A percentile compares a stretch with the other conserved stretches of the same genome.
Evolutionary conservation across 495 filamentous ascomycete species (phyloP).

Genomic region (Penicillium dipodomyicola): DNA sequence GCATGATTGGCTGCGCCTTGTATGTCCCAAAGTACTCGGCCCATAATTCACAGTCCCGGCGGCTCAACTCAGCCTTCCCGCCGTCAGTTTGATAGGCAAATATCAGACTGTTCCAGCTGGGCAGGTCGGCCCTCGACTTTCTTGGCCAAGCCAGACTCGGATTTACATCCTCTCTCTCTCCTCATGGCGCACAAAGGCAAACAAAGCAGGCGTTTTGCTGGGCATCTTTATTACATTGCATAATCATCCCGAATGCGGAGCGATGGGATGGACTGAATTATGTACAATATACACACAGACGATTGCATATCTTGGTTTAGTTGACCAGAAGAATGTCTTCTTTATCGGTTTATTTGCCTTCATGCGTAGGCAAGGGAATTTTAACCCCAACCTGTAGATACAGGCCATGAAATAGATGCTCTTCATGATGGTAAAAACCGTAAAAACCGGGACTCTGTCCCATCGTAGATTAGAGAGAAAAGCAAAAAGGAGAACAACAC

Average conservation of each 20-base stretch:
- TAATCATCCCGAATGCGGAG: conserved; percentile 19
- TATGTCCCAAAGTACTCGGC: background rate
- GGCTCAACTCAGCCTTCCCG: background rate
- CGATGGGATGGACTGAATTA: conserved; percentile 22
- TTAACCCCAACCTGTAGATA: background rate
- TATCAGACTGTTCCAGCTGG: background rate
- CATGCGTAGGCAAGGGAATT: background rate
- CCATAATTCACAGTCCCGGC: background rate
- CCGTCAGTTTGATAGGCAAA: background rate
- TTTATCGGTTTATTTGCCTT: conserved; percentile 1
- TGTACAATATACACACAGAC: conserved; percentile 29
- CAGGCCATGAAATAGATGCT: background rate
- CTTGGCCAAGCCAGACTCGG: background rate
- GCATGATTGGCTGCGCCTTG: background rate
- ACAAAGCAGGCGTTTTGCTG: conserved; percentile 26
- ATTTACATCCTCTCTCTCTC: conserved; percentile 16
- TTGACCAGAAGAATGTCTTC: conserved; percentile 7
- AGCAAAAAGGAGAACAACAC: conserved; percentile 9
- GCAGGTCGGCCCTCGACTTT: background rate
- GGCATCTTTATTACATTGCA: conserved; percentile 29
- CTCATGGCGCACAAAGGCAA: conserved; percentile 27
- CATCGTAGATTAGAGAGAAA: background rate
- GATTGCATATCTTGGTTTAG: conserved; percentile 15
- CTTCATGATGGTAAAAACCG: background rate
- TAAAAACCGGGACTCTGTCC: conserved; percentile 1